Conservation (phyloP, 345 rosid species). For the Aethionema arabicum region DNA sequence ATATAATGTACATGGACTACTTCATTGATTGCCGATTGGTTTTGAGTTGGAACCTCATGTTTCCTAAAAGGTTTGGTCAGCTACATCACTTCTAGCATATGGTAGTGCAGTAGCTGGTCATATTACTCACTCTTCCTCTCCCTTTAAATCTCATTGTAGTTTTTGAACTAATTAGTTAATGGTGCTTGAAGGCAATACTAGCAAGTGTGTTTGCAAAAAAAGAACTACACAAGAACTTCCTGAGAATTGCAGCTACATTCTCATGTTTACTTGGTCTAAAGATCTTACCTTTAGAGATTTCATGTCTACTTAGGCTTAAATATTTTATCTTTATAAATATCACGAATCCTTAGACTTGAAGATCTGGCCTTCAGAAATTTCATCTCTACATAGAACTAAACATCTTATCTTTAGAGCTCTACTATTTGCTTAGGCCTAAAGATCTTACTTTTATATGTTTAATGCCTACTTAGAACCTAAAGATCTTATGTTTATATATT, state of each 20-base stretch:
- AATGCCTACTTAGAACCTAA: too few relatives aligned
- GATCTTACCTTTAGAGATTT: neutral
- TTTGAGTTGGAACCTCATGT: too few relatives aligned
- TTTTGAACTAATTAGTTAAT: conserved; percentile 5
- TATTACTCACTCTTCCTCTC: conserved; percentile 42
- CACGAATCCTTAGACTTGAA: too few relatives aligned
- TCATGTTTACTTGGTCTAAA: neutral
- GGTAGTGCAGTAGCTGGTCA: conserved; percentile 96
- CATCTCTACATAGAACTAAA: too few relatives aligned
- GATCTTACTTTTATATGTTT: too few relatives aligned
- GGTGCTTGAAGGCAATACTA: conserved; percentile 60
- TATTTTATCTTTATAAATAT: too few relatives aligned
- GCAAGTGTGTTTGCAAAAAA: conserved; percentile 79
- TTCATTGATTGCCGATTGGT: too few relatives aligned
- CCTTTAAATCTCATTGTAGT: neutral
- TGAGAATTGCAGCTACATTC: conserved; percentile 70
- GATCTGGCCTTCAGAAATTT: too few relatives aligned
- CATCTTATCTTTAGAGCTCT: too few relatives aligned
- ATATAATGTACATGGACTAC: too few relatives aligned
- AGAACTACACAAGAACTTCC: conserved; percentile 63
- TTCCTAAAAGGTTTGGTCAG: conserved; percentile 92
- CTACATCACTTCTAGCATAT: conserved; percentile 95
- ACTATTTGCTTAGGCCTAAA: too few relatives aligned
- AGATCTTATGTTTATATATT: too few relatives aligned
- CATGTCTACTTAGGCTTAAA: neutral